Evolutionary conservation across 2,329 filamentous ascomycete genomes (phyloP), one percentile per base, ranked within the genome.

Genomic region (Aspergillus sclerotialis): DNA sequence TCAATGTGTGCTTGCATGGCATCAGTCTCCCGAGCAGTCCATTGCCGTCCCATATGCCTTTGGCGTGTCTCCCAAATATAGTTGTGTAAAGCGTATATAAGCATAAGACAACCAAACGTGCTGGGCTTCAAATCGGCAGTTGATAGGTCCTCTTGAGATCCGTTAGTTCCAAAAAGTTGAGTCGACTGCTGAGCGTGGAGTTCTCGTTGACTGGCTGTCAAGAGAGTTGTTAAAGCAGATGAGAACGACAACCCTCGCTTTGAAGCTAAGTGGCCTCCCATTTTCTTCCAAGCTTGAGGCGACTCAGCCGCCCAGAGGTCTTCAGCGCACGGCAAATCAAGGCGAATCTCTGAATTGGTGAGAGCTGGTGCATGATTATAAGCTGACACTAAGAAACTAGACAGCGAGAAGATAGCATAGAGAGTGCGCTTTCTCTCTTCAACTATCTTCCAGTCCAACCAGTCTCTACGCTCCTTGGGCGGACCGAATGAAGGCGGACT

Each of bases 31-130:
- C 90, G 82, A 21, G 82, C 78, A 2, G 88, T 94, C 90, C 90
- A 95, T 31, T 87, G 72, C 42, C 87, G 82, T 48, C 84, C 88
- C 49, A 89, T 82, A 49, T 95, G 89, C 33, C 88, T 74, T 61
- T 94, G 89, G 15, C 90, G 76, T 0, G 89, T 95, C 63, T 96
- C 90, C 92, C 92, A 96, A 28, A 96, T 95, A 60, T 94, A 95
- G 49, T 95, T 95, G 64, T 96, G 92, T 15, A 96, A 70, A 3
- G 92, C 89, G 55, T 94, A 90, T 56, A 96, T 95, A 43, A 98
- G 67, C 5, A 95, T 75, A 18, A 95, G 70, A 56, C 88, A 94
- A 7, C 90, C 92, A 57, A 94, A 94, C 0, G 88, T 89, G 63
- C 90, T 95, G 0, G 88, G 87, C 45, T 76, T 78, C 30, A 92